Percentiles rank a stretch among this genome's conserved stretches.
These are phyloP conservation scores for Ramaria sp. DNA, from an alignment of 768 basidiomycete species.

Conservation along the genomic window DNA sequence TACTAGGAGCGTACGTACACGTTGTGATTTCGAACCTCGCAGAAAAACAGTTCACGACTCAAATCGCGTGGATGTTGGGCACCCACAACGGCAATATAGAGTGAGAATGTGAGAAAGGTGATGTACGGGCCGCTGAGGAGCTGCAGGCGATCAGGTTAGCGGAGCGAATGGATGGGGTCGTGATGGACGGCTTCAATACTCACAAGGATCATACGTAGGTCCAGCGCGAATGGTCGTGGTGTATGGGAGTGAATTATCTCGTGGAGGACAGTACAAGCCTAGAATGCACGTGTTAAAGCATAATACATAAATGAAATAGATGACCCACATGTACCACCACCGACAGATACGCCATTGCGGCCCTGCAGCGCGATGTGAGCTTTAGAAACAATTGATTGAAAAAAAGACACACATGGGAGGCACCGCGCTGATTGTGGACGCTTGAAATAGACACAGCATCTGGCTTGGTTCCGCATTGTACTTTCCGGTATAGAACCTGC, in stretches of 20 bases:
- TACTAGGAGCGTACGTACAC: not conserved
- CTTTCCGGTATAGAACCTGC: slow-evolving; percentile 30
- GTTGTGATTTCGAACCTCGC: not conserved
- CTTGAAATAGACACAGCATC: slow-evolving; percentile 33
- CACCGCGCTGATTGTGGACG: slow-evolving; percentile 30
- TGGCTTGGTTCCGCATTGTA: slow-evolving; percentile 25
- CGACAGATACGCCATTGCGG: not conserved
- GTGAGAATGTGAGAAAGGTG: not conserved
- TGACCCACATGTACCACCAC: slow-evolving; percentile 1
- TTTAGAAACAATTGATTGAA: not conserved
- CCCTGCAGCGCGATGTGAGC: not conserved
- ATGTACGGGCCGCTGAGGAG: slow-evolving; percentile 1
- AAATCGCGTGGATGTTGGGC: not conserved
- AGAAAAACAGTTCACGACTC: not conserved
- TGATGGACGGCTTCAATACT: not conserved
- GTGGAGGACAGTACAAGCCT: not conserved
- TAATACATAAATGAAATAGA: not conserved
- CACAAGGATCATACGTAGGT: not conserved
- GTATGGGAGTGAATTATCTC: not conserved
- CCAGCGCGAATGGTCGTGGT: not conserved
- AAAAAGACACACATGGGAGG: slow-evolving; percentile 25
- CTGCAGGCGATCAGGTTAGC: not conserved
- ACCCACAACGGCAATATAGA: not conserved
- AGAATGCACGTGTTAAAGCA: not conserved
- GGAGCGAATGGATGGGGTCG: no score